Conservation (phyloP, 169 alveolate genomes). For the Pseudocohnilembus persalinus region DNA sequence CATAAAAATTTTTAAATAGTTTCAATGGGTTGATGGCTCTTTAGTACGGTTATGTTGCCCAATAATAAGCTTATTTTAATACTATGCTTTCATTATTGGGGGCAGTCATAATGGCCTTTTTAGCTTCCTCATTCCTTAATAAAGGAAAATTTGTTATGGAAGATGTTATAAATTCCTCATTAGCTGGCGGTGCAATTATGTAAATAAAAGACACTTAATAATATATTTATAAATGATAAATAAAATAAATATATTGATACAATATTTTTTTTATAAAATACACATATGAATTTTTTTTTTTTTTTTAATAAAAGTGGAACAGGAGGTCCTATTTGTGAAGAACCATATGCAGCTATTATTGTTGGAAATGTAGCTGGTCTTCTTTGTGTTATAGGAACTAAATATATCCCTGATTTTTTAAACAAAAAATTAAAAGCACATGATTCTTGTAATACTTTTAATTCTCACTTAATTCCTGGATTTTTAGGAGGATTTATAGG, state of each 20-base stretch:
- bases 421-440: conserved; percentile 50
- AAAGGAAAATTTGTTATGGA: conserved; percentile 63
- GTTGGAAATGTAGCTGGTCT: conserved; percentile 71
- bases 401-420: conserved; percentile 44
- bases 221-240: too few relatives aligned
- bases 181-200: conserved; percentile 81
- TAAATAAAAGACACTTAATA: too few relatives aligned
- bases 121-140: conserved; percentile 41
- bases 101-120: conserved; percentile 45
- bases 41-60: conserved; percentile 34
- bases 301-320: conserved; percentile 38
- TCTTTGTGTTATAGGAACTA: conserved; percentile 53
- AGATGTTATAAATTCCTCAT: conserved; percentile 67
- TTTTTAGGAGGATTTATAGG: conserved; percentile 51
- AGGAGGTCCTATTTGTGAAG: too few relatives aligned
- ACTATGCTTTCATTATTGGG: conserved; percentile 66
- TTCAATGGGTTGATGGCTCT: conserved; percentile 69
- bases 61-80: conserved; percentile 45
- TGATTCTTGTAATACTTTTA: conserved; percentile 74
- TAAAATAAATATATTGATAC: too few relatives aligned
- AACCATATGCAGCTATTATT: conserved; percentile 55
- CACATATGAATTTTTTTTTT: too few relatives aligned
- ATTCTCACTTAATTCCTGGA: conserved; percentile 80
- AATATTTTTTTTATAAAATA: too few relatives aligned
- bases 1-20: too few relatives aligned